phyloP scores from a whole-genome alignment of 2,329 filamentous ascomycete species.

The Xylaria multiplex region DNA sequence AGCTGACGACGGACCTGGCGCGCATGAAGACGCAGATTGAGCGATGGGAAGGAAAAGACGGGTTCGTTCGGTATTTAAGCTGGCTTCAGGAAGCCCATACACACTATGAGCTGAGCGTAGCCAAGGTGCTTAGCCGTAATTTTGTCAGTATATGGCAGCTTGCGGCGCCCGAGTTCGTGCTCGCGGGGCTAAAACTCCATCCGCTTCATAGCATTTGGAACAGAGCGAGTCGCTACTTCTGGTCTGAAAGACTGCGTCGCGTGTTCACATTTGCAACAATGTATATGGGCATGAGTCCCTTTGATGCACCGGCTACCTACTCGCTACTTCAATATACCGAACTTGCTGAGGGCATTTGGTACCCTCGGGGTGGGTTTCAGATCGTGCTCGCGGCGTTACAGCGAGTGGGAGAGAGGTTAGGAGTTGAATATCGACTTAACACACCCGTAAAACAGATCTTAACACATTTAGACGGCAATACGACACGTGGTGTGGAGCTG shows the following conservation, averaged over 20 bases:
- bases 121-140: slow-evolving; percentile 73
- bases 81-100: slow-evolving; percentile 74
- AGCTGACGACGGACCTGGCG: slow-evolving; percentile 73
- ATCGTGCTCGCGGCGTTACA: slow-evolving; percentile 71
- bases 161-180: slow-evolving; percentile 66
- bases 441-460: slow-evolving; percentile 67
- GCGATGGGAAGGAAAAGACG: slow-evolving; percentile 76
- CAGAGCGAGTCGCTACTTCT: slow-evolving; percentile 73
- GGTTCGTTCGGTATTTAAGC: slow-evolving; percentile 73
- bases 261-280: slow-evolving; percentile 83
- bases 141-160: slow-evolving; percentile 70
- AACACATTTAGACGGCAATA: slow-evolving; percentile 61
- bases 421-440: slow-evolving; percentile 70
- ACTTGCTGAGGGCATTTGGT: slow-evolving; percentile 80
- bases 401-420: slow-evolving; percentile 68
- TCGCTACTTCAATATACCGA: slow-evolving; percentile 79
- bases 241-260: slow-evolving; percentile 72
- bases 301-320: slow-evolving; percentile 79
- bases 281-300: slow-evolving; percentile 86
- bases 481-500: slow-evolving; percentile 68
- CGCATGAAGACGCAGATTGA: slow-evolving; percentile 77
- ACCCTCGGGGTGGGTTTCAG: slow-evolving; percentile 76
- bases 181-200: slow-evolving; percentile 69
- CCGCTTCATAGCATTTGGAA: slow-evolving; percentile 77
- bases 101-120: slow-evolving; percentile 75